phyloP scores from a whole-genome alignment of 768 basidiomycete genomes.

The Psilocybe cubensis region DNA sequence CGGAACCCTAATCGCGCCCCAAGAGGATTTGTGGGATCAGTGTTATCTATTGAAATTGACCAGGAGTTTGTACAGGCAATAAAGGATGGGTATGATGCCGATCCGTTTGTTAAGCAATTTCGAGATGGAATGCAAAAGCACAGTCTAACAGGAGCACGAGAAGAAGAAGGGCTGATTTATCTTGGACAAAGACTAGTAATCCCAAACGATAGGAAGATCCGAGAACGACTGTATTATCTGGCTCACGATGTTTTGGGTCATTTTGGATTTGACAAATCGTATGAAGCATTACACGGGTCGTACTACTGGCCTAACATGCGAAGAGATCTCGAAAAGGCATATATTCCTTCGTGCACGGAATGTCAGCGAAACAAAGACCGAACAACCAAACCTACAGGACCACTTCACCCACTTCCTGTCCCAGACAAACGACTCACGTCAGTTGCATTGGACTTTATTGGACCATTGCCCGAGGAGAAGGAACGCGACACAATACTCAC shows the following conservation, averaged over 20 bases:
- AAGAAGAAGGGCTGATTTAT: no score
- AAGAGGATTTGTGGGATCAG: not conserved
- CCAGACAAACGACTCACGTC: constrained; percentile 14
- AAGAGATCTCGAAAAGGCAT: no score
- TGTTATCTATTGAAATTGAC: no score
- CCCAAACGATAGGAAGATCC: no score
- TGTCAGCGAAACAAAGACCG: constrained; percentile 43
- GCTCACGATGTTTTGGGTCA: constrained; percentile 34
- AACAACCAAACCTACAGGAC: constrained; percentile 30
- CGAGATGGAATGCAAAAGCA: no score
- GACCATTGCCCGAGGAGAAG: not conserved
- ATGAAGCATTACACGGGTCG: constrained; percentile 19
- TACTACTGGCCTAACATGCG: constrained; percentile 44
- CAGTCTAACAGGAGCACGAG: no score
- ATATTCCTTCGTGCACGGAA: constrained; percentile 33
- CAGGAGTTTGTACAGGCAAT: no score
- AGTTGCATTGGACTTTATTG: constrained; percentile 2
- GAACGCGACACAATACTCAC: not conserved
- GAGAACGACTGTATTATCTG: constrained; percentile 12
- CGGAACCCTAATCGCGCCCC: no score
- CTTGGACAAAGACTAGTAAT: no score
- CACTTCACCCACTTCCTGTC: constrained; percentile 28
- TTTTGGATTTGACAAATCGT: constrained; percentile 39
- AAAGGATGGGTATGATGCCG: no score
- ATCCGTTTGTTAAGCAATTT: no score